A percentile compares a stretch with the other conserved stretches of the same genome.
These are phyloP conservation scores for Oenanthe sinensis DNA, from an alignment of 129 eudicot species.

Conservation along the genomic window DNA sequence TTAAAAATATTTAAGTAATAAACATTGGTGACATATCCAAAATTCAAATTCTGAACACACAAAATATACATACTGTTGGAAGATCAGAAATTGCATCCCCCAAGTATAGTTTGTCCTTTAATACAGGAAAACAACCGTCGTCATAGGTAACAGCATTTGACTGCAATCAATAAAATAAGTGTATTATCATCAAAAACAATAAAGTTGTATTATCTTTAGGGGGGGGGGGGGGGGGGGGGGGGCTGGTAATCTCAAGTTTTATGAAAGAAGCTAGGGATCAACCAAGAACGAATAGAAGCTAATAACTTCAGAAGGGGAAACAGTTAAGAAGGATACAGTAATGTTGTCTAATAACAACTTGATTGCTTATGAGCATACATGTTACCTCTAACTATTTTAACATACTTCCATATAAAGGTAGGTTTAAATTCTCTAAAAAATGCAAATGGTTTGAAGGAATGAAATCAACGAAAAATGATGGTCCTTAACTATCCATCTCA, in stretches of 20 bases:
- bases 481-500: neutral
- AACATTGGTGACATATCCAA: neutral
- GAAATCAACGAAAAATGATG: no score
- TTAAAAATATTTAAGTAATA: neutral
- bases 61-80: slow-evolving; percentile 38
- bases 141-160: slow-evolving; percentile 48
- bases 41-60: slow-evolving; percentile 13
- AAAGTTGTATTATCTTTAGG: slow-evolving; percentile 10
- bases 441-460: neutral
- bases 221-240: no score
- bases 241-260: neutral
- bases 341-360: neutral
- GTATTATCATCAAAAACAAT: neutral
- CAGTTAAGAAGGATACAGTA: neutral
- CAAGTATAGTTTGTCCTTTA: slow-evolving; percentile 42
- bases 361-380: neutral
- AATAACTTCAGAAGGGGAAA: neutral
- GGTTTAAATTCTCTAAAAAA: neutral
- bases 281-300: neutral
- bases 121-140: slow-evolving; percentile 20
- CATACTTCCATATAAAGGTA: neutral
- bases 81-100: slow-evolving; percentile 73
- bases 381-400: neutral
- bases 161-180: slow-evolving; percentile 21
- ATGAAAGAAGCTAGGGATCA: neutral